A percentile compares a stretch with the other conserved stretches of the same genome.
phyloP scores from a whole-genome alignment of 495 filamentous ascomycete species.

The Cladorrhinum samala region DNA sequence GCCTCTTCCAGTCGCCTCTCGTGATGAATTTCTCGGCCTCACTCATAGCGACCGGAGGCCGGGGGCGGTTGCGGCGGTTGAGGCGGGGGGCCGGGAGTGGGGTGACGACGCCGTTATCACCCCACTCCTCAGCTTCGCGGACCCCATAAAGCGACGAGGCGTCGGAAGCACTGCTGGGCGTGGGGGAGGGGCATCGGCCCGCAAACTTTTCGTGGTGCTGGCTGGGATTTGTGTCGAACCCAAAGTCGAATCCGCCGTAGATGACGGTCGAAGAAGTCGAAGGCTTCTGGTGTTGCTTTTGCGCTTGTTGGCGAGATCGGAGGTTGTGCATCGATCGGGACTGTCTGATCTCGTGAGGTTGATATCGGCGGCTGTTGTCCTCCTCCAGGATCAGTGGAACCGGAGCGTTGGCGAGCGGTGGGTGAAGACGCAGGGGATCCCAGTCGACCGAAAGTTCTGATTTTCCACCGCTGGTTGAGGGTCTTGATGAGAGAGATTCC shows the following conservation, averaged over 20 bases:
- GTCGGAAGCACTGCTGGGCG: neutral
- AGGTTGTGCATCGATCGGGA: constrained; percentile 16
- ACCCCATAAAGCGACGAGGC: neutral
- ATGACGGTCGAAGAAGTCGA: constrained; percentile 19
- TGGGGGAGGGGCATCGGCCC: constrained; percentile 7
- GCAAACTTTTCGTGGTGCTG: neutral
- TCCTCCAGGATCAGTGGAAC: constrained; percentile 9
- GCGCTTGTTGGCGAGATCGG: neutral
- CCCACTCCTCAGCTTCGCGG: constrained; percentile 1
- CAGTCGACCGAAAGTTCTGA: constrained; percentile 26
- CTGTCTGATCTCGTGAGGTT: constrained; percentile 19
- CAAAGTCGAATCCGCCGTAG: constrained; percentile 34
- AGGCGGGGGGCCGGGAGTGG: constrained; percentile 5
- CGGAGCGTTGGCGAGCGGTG: constrained; percentile 15
- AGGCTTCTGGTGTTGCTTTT: constrained; percentile 5
- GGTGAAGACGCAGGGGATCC: constrained; percentile 31
- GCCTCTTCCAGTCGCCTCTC: constrained; percentile 44
- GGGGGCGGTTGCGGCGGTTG: constrained; percentile 6
- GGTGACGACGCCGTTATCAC: constrained; percentile 8
- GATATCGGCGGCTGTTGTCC: constrained; percentile 8
- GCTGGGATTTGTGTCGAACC: constrained; percentile 16
- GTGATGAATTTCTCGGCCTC: constrained; percentile 36
- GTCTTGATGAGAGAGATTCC: constrained; percentile 17
- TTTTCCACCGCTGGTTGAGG: constrained; percentile 19
- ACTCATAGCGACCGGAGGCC: constrained; percentile 12